These are phyloP conservation scores for Capsella rubella DNA, from an alignment of 441 rosid genomes.

Conservation along the genomic window DNA sequence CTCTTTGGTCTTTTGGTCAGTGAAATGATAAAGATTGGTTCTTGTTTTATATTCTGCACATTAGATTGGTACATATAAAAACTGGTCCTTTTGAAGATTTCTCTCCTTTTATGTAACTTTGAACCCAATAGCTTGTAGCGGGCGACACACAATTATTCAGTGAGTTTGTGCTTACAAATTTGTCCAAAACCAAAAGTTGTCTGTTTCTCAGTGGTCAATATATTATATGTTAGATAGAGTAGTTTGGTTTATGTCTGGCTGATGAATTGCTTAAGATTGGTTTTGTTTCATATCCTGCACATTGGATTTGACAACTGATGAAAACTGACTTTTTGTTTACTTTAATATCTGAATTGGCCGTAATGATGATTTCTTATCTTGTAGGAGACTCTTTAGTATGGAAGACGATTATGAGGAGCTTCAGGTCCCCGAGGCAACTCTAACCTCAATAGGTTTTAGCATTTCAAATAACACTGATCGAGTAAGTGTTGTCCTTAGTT, in stretches of 20 bases:
- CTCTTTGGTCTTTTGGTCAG: constrained; percentile 9
- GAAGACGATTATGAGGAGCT: constrained; percentile 55
- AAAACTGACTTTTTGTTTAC: background rate
- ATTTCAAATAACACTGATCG: constrained; percentile 63
- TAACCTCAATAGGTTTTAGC: constrained; percentile 61
- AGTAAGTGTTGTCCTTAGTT: constrained; percentile 48
- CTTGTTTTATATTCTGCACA: background rate
- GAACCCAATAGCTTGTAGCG: too few relatives aligned
- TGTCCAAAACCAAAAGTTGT: constrained; percentile 15
- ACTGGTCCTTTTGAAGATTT: background rate
- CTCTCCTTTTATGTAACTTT: background rate
- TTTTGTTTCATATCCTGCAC: background rate
- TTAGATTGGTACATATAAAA: background rate
- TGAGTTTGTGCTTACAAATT: constrained; percentile 17
- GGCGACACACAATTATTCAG: too few relatives aligned
- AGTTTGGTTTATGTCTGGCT: constrained; percentile 20
- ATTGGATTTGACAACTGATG: background rate
- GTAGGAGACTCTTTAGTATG: constrained; percentile 49
- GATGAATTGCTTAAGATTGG: constrained; percentile 22
- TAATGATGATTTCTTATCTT: constrained; percentile 5
- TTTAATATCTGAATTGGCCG: background rate
- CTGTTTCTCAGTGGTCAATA: constrained; percentile 26
- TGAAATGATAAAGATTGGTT: constrained; percentile 1
- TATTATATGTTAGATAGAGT: background rate
- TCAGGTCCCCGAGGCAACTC: constrained; percentile 55